Conservation (phyloP, 495 filamentous ascomycete genomes). For the Parmelia sp. region DNA sequence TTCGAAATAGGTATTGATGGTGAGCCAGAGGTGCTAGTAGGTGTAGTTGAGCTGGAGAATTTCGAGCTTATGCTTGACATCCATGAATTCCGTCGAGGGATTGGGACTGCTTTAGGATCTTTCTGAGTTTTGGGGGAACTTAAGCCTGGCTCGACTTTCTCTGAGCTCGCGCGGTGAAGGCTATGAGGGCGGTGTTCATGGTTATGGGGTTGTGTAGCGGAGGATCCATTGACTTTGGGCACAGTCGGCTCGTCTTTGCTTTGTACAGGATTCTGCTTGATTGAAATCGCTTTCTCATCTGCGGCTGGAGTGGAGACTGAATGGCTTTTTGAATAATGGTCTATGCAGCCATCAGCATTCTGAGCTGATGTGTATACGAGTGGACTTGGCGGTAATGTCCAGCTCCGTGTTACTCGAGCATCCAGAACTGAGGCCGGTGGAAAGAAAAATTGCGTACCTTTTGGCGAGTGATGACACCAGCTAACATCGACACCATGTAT, state of each 20-base stretch:
- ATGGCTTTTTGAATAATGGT: slow-evolving; percentile 15
- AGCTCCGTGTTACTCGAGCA: neutral
- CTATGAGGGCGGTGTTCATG: slow-evolving; percentile 26
- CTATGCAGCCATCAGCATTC: slow-evolving; percentile 4
- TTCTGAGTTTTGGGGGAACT: slow-evolving; percentile 29
- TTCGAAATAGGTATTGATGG: slow-evolving; percentile 41
- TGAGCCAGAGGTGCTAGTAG: slow-evolving; percentile 39
- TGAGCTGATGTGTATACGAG: neutral
- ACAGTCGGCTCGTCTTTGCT: slow-evolving; percentile 7
- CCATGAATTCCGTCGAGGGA: slow-evolving; percentile 70
- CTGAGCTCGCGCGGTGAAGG: slow-evolving; percentile 25
- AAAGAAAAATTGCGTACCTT: slow-evolving; percentile 42
- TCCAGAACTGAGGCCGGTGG: neutral
- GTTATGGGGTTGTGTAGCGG: slow-evolving; percentile 11
- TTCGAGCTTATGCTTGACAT: slow-evolving; percentile 88
- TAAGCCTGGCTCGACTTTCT: slow-evolving; percentile 25
- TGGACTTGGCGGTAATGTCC: neutral
- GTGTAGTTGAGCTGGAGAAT: slow-evolving; percentile 61
- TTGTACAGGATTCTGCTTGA: slow-evolving; percentile 1
- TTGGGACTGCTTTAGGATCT: slow-evolving; percentile 33
- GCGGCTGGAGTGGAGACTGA: neutral
- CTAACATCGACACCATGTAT: slow-evolving; percentile 62
- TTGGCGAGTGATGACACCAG: slow-evolving; percentile 63
- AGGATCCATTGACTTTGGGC: slow-evolving; percentile 15
- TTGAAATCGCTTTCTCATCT: slow-evolving; percentile 6